These are phyloP conservation scores for Colletotrichum brevisporum DNA, from an alignment of 2,329 filamentous ascomycete species.

Conservation along the genomic window DNA sequence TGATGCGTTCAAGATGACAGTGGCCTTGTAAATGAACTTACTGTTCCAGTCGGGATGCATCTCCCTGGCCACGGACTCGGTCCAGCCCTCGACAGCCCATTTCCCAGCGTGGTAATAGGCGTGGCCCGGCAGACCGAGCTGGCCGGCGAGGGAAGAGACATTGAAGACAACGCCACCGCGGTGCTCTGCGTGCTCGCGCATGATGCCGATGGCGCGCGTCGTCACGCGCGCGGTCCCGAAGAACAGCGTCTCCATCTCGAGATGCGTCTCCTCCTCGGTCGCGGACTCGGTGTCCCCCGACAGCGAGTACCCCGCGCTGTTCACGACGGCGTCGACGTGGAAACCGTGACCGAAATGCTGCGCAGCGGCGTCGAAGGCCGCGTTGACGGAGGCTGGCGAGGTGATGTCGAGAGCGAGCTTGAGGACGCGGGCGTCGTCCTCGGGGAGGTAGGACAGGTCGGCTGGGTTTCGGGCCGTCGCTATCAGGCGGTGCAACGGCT, in stretches of 20 bases:
- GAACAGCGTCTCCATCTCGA: conserved; percentile 59
- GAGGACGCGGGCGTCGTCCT: conserved; percentile 52
- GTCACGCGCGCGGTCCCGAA: conserved; percentile 58
- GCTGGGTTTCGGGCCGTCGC: conserved; percentile 62
- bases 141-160: conserved; percentile 42
- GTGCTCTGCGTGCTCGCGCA: conserved; percentile 50
- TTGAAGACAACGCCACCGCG: conserved; percentile 46
- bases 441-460: conserved; percentile 57
- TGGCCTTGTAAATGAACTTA: neutral
- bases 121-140: conserved; percentile 42
- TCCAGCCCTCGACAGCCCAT: conserved; percentile 45
- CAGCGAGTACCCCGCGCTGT: conserved; percentile 50
- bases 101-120: conserved; percentile 45
- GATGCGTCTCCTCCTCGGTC: conserved; percentile 43
- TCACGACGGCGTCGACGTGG: conserved; percentile 51
- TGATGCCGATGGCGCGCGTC: conserved; percentile 52
- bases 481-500: conserved; percentile 57
- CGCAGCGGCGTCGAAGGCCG: conserved; percentile 51
- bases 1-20: too few species aligned
- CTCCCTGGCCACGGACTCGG: conserved; percentile 43
- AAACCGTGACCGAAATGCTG: conserved; percentile 49
- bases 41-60: conserved; percentile 45
- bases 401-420: conserved; percentile 65
- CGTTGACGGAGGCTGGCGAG: conserved; percentile 51
- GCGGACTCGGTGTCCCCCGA: conserved; percentile 49